These are phyloP conservation scores for Cephaloascus albidus DNA, from an alignment of 805 yeast species.

Conservation along the genomic window DNA sequence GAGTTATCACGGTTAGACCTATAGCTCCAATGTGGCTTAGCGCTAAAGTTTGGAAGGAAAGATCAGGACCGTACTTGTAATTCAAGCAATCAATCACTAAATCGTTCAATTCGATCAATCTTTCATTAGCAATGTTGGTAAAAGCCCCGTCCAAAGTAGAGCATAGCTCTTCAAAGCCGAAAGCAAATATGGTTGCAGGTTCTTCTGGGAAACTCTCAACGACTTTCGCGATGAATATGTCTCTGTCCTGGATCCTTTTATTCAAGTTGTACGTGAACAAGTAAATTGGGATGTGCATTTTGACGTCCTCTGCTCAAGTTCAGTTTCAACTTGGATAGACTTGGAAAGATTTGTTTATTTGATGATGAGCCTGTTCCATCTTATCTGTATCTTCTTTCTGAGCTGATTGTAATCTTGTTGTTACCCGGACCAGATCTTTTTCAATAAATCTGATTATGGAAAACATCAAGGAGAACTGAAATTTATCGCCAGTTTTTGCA, in stretches of 20 bases:
- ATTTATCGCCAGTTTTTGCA: too few relatives aligned
- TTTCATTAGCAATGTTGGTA: conserved; percentile 20
- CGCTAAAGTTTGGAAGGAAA: conserved; percentile 30
- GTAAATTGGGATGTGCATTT: too few relatives aligned
- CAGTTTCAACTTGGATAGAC: too few relatives aligned
- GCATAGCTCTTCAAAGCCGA: conserved; percentile 62
- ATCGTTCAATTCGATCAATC: conserved; percentile 25
- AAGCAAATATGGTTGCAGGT: conserved; percentile 39
- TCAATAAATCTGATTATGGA: too few relatives aligned
- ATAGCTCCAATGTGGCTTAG: conserved; percentile 46
- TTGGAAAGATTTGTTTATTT: too few relatives aligned
- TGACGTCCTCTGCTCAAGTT: too few relatives aligned
- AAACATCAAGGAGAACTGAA: too few relatives aligned
- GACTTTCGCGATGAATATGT: conserved; percentile 17
- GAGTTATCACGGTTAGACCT: conserved; percentile 42
- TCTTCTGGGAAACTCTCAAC: conserved; percentile 16
- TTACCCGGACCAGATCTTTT: too few relatives aligned
- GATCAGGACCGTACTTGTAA: conserved; percentile 17
- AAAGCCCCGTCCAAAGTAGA: conserved; percentile 46
- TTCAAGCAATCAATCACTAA: conserved; percentile 23
- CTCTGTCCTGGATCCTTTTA: conserved; percentile 28
- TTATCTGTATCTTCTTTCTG: too few relatives aligned
- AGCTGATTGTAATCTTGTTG: too few relatives aligned
- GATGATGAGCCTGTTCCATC: too few relatives aligned
- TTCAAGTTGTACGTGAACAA: conserved; percentile 50